A percentile compares a stretch with the other conserved stretches of the same genome.
Evolutionary conservation across 805 yeast genomes (phyloP).

Genomic region (Pichia cephalocereana): DNA sequence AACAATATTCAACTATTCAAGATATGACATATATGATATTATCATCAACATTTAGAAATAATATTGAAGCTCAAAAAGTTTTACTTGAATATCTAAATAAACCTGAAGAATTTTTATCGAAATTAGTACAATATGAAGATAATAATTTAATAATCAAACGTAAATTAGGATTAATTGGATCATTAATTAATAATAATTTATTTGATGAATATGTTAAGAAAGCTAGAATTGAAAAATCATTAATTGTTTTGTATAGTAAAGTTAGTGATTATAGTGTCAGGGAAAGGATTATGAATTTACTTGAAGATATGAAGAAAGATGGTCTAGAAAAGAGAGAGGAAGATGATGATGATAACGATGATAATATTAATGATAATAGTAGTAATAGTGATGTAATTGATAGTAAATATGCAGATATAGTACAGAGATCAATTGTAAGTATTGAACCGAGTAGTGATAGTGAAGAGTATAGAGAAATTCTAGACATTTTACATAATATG

Average conservation of each 20-base stretch:
- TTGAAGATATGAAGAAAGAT: constrained; percentile 31
- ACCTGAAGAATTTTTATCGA: constrained; percentile 12
- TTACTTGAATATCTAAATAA: constrained; percentile 13
- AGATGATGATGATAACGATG: constrained; percentile 7
- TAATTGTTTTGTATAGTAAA: constrained; percentile 19
- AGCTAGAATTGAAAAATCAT: constrained; percentile 13
- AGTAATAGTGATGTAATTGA: neutral
- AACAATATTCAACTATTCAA: constrained; percentile 19
- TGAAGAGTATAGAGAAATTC: constrained; percentile 32
- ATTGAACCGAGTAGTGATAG: constrained; percentile 23
- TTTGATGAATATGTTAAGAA: constrained; percentile 23
- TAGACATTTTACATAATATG: constrained; percentile 30
- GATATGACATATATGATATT: constrained; percentile 54
- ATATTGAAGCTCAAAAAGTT: constrained; percentile 33
- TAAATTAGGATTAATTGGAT: constrained; percentile 45
- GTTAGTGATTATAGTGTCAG: constrained; percentile 20
- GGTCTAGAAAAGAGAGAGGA: constrained; percentile 5
- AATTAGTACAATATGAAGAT: constrained; percentile 9
- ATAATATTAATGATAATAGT: neutral
- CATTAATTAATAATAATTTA: constrained; percentile 29
- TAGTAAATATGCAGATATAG: constrained; percentile 26
- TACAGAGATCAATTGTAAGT: constrained; percentile 27
- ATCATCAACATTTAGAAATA: constrained; percentile 65
- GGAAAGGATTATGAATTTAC: constrained; percentile 34
- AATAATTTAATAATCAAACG: constrained; percentile 19